Base-by-base conservation (phyloP, 257 asterid species). In the Solanum arcanum region DNA sequence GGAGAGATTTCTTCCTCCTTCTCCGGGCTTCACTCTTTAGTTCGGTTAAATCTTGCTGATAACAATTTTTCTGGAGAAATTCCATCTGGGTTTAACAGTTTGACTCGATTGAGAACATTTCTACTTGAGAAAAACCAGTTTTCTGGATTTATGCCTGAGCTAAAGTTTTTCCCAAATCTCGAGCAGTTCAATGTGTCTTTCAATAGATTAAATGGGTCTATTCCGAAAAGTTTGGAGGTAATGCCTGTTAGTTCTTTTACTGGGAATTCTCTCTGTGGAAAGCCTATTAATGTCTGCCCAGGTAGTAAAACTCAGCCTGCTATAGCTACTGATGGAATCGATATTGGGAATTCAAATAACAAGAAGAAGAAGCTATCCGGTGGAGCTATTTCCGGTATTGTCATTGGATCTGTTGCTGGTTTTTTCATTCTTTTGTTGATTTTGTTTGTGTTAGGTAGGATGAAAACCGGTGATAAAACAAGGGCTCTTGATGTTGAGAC, bases 321-420 rank as follows among this genome's bases (percentile, higher is more conserved):
- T 31, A 56, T 89, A 12, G 86, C 94, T 7, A 86, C 88, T 6
- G 91, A 12, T 9, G 88, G 86, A 35, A 39, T n/a, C 27, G 82
- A 83, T 2, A 86, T 72, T 14, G 90, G 86, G 59, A 60, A 87
- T 70, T 56, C 88, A 56, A 69, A 68, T 49, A 29, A 39, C 11
- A 74, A 31, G 33, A 60, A 70, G 62, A 89, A 86, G 69, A 89
- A 89, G 87, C 85, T 94, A 37, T 93, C 98, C 7, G 94, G 94
- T 25, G 98, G 98, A 72, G 96, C 96, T 66, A 93, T 94, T 86
- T 97, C 96, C 13, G 98, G 96, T 7, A 94, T 94, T 52, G 98
- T 93, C 78, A 89, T 93, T 39, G 98, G 98, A 88, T 91, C 96
- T 87, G 88, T 94, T 9, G 85, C 94, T 2, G 97, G 95, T 52